Evolutionary conservation across 2,329 filamentous ascomycete genomes (phyloP).

Genomic region (Tolypocladium inflatum): DNA sequence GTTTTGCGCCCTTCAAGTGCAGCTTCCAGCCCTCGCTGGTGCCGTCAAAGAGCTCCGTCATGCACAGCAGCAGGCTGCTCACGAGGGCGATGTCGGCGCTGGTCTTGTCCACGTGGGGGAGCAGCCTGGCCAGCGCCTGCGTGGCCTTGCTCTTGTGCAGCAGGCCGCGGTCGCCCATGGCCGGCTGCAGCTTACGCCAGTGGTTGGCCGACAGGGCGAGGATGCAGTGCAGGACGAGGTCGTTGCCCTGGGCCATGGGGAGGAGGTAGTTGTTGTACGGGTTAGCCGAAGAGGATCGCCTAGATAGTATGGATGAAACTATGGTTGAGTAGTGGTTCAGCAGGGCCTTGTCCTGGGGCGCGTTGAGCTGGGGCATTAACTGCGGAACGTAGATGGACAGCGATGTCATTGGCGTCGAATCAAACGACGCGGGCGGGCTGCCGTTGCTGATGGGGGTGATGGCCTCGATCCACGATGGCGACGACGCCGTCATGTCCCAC

Average conservation of each 20-base stretch:
- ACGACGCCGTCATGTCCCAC: slow-evolving; percentile 13
- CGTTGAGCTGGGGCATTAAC: slow-evolving; percentile 17
- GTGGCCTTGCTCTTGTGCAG: slow-evolving; percentile 22
- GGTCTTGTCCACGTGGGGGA: slow-evolving; percentile 22
- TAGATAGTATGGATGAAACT: slow-evolving; percentile 21
- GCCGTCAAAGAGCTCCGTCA: slow-evolving; percentile 33
- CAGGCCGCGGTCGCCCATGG: slow-evolving; percentile 17
- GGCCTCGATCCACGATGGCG: slow-evolving; percentile 13
- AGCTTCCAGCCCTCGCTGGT: slow-evolving; percentile 31
- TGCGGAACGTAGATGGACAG: slow-evolving; percentile 19
- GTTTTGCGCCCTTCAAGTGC: slow-evolving; percentile 31
- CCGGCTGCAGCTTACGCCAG: slow-evolving; percentile 23
- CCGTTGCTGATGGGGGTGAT: slow-evolving; percentile 14
- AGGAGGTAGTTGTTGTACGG: slow-evolving; percentile 22
- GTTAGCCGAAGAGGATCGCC: slow-evolving; percentile 16
- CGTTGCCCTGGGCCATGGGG: slow-evolving; percentile 21
- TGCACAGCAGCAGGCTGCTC: slow-evolving; percentile 29
- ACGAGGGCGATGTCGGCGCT: slow-evolving; percentile 25
- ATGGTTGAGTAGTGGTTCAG: slow-evolving; percentile 25
- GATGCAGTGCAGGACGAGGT: slow-evolving; percentile 22
- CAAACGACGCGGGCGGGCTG: slow-evolving; percentile 12
- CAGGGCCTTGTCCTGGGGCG: slow-evolving; percentile 19
- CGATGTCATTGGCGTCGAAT: slow-evolving; percentile 8
- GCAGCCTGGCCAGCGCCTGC: slow-evolving; percentile 17
- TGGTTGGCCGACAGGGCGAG: slow-evolving; percentile 23